phyloP scores from a whole-genome alignment of 331 rosid species.

The Rosa hybrid region DNA sequence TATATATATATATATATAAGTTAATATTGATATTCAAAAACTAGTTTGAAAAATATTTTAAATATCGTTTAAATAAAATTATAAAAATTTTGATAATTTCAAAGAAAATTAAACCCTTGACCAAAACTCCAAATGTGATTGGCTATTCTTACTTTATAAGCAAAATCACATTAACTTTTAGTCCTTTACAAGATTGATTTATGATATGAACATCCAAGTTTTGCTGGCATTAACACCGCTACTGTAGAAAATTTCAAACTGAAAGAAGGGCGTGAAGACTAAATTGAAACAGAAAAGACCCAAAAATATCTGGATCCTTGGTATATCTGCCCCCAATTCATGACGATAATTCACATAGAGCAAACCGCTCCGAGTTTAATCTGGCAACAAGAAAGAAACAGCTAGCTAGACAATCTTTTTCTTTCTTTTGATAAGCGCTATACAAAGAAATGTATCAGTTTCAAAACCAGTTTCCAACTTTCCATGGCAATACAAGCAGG shows the following conservation, averaged over 20 bases:
- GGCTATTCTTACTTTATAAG: neutral
- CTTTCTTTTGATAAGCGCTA: neutral
- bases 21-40: too few relatives aligned
- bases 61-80: too few relatives aligned
- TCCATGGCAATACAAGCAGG: conserved; percentile 7
- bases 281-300: neutral
- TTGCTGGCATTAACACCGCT: neutral
- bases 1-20: too few relatives aligned
- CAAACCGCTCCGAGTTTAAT: neutral
- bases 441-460: conserved; percentile 8
- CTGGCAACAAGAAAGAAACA: neutral
- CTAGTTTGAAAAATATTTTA: too few relatives aligned
- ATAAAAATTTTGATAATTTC: too few relatives aligned
- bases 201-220: neutral
- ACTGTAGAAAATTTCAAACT: neutral
- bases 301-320: neutral
- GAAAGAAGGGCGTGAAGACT: neutral
- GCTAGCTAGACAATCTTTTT: neutral
- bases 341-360: neutral
- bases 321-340: neutral
- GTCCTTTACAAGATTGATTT: neutral
- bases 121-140: too few relatives aligned
- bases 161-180: neutral
- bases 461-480: conserved; percentile 3
- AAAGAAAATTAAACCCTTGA: too few relatives aligned